phyloP scores from a whole-genome alignment of 2,329 filamentous ascomycete genomes.

The Nannizzia gypsea region DNA sequence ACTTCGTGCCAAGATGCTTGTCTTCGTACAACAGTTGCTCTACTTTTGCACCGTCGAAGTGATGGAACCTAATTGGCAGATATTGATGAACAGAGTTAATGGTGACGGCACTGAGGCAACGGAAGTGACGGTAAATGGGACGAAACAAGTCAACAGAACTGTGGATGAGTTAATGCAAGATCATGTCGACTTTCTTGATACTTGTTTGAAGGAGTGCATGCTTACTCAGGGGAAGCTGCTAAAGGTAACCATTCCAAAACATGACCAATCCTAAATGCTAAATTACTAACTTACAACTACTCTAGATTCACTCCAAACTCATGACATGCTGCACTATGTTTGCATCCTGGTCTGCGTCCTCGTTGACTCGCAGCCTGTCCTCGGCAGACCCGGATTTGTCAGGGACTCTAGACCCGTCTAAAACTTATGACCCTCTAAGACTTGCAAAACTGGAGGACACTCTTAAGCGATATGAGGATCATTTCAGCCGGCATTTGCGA shows the following conservation, averaged over 20 bases:
- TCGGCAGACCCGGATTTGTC: conserved; percentile 68
- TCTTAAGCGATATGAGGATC: conserved; percentile 80
- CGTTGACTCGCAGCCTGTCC: conserved; percentile 71
- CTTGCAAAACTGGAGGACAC: conserved; percentile 75
- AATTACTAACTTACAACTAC: conserved; percentile 7
- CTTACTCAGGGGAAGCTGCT: conserved; percentile 91
- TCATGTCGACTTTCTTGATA: conserved; percentile 95
- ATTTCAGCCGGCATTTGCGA: conserved; percentile 84
- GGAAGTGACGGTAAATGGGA: conserved; percentile 28
- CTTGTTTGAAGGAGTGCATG: conserved; percentile 98
- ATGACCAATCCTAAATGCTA: conserved; percentile 8
- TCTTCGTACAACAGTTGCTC: conserved; percentile 90
- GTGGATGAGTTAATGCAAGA: conserved; percentile 98
- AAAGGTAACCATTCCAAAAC: conserved; percentile 46
- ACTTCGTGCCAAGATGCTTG: conserved; percentile 81
- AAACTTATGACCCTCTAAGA: conserved; percentile 44
- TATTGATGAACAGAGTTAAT: conserved; percentile 76
- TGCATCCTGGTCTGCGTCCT: conserved; percentile 68
- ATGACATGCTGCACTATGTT: conserved; percentile 95
- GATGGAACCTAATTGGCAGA: conserved; percentile 94
- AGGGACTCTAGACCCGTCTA: conserved; percentile 20
- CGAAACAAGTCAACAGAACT: conserved; percentile 53
- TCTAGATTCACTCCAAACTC: conserved; percentile 91
- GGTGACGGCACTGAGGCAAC: conserved; percentile 38
- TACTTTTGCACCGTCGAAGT: conserved; percentile 97